Base-by-base conservation (phyloP, 108 stramenopile genomes). In the Skeletonema menzelii region DNA sequence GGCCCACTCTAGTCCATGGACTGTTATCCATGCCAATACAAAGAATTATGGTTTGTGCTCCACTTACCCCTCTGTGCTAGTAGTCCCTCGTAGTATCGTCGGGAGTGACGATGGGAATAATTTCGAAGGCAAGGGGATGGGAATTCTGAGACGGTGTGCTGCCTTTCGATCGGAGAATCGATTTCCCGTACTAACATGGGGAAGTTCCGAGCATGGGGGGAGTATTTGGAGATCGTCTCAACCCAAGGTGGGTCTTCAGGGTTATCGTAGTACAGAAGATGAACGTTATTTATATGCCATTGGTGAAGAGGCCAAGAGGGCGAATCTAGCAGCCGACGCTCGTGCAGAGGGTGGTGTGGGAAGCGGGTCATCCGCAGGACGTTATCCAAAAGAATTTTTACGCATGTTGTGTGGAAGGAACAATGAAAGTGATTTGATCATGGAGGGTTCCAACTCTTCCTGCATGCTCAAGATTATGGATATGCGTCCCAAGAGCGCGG, bases 221-320 rank as follows among this genome's bases (percentile, higher is more conserved):
- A 87, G 88, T 53, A 88, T 99, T 37, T 98, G 97, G 97, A 72
- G 99, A 59, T 87, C 85, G 38, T 84, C 96, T 30, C 99, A 99
- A 70, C 99, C 99, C 1, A 96, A 96, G 70, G 96, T 97, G 17
- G 99, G 99, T 3, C 68, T 97, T 20, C 92, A 91, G 65, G 95
- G 95, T 22, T 94, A 95, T 82, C 92, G 96, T 7, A 92, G 82
- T 68, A 53, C 78, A 0, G 88, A 93, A 24, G 98, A 99, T 73
- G 96, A 97, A 72, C 70, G 80, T 8, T 87, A 93, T 42, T 57
- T 97, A 58, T 63, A 84, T 22, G 82, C 86, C 40, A 88, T 97
- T 56, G 82, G 79, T 11, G 91, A 95, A 63, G 82, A 80, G 24
- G 95, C 95, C 4, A 68, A 83, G 14, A 58, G 84, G 8, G 89